Conservation (phyloP, 768 basidiomycete genomes). For the Pisolithus tinctorius region DNA sequence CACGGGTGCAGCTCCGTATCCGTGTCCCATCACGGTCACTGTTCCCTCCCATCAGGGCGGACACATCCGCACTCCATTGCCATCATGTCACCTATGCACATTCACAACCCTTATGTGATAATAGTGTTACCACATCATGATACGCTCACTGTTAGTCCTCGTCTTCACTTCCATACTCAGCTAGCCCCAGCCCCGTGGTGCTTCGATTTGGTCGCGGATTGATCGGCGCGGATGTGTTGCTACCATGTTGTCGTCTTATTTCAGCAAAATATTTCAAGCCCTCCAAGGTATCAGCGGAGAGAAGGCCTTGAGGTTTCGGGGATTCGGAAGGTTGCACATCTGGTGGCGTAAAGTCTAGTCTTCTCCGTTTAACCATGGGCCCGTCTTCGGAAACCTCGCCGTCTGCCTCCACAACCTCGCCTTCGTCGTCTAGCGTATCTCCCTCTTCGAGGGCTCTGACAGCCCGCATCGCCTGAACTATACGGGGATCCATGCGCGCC, state of each 20-base stretch:
- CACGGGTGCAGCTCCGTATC: slow-evolving; percentile 11
- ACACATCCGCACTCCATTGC: no score
- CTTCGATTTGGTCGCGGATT: slow-evolving; percentile 23
- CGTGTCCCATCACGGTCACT: no score
- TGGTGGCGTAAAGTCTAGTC: slow-evolving; percentile 22
- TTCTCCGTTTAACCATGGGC: slow-evolving; percentile 31
- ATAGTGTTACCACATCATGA: slow-evolving; percentile 1
- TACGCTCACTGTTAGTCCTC: slow-evolving; percentile 30
- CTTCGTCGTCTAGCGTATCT: slow-evolving; percentile 29
- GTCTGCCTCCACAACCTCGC: slow-evolving; percentile 26
- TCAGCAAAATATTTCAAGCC: slow-evolving; percentile 89
- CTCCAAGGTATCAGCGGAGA: slow-evolving; percentile 82
- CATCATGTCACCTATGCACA: background rate
- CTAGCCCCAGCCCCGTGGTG: slow-evolving; percentile 52
- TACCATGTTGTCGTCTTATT: slow-evolving; percentile 65
- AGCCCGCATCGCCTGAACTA: slow-evolving; percentile 83
- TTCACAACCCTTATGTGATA: slow-evolving; percentile 2
- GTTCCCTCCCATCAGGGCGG: no score
- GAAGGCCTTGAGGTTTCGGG: slow-evolving; percentile 47
- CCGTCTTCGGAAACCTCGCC: slow-evolving; percentile 30
- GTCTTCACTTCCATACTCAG: slow-evolving; percentile 73
- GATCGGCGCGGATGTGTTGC: slow-evolving; percentile 7
- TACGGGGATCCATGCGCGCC: slow-evolving; percentile 76
- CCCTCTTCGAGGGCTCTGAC: slow-evolving; percentile 89
- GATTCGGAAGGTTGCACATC: slow-evolving; percentile 25